Evolutionary conservation across 2,329 filamentous ascomycete species (phyloP), one percentile per base, ranked within the genome.

Genomic region (Sporothrix brunneoviolacea): DNA sequence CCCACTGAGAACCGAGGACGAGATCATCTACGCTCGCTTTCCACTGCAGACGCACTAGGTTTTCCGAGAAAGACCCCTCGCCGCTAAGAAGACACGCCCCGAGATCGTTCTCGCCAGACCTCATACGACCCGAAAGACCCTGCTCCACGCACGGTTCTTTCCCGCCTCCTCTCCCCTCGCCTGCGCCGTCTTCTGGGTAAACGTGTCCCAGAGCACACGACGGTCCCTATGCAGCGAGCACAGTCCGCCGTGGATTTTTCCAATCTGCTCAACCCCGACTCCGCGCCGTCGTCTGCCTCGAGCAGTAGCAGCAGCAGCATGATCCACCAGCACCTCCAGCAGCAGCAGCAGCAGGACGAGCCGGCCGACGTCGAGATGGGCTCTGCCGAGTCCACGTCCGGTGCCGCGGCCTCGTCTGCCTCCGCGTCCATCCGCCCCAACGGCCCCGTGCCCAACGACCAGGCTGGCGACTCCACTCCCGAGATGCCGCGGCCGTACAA

Each of bases 401-500:
- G 42, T 27, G 48, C 51, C 8, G 44, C n/a, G n/a, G n/a, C n/a
- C n/a, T n/a, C n/a, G n/a, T n/a, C 53, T 12, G 44, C 35, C 9
- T 13, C 50, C 8, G 50, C 74, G 49, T 74, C 79, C 56, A 76
- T 82, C 65, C 72, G 82, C 71, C 74, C 83, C 62, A 78, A 85
- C 60, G 82, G 79, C 54, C 78, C 77, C 42, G 65, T 83, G 42
- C 80, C 82, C 40, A 75, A 75, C 57, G 77, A 83, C 52, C 81
- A 88, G 63, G 62, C 73, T 56, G 60, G 80, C 69, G 69, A 88
- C 77, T 33, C 55, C 7, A 52, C 55, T 43, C 71, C 68, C 57
- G 91, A 97, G 69, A 80, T 97, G 48, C 93, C 93, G 53, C 84
- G 93, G 51, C 91, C 91, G 1, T 98, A 98, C 82, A 97, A 97